These are phyloP conservation scores for Saccharomycopsis phalli DNA, from an alignment of 1,139 yeast genomes.

Conservation along the genomic window DNA sequence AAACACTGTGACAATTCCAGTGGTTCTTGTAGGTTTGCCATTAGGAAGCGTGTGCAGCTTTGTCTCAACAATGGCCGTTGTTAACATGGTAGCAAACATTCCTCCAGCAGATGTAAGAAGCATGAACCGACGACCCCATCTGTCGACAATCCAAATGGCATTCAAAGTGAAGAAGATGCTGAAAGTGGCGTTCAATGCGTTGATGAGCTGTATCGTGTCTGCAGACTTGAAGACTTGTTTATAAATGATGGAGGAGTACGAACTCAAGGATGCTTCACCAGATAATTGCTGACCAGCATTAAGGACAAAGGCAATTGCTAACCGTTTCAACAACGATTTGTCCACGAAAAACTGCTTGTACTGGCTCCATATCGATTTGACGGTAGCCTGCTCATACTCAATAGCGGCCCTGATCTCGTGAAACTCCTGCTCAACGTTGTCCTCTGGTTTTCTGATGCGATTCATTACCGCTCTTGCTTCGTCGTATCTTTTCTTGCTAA, in stretches of 20 bases:
- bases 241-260: constrained; percentile 21
- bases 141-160: constrained; percentile 40
- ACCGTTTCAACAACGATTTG: constrained; percentile 19
- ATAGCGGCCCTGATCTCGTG: constrained; percentile 21
- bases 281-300: constrained; percentile 21
- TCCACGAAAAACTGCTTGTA: constrained; percentile 20
- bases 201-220: constrained; percentile 20
- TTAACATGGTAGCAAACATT: constrained; percentile 57
- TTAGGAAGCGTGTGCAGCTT: constrained; percentile 15
- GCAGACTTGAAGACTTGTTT: constrained; percentile 17
- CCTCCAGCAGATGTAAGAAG: constrained; percentile 53
- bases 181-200: constrained; percentile 21
- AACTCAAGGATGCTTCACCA: constrained; percentile 21
- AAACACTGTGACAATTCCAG: constrained; percentile 20
- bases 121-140: constrained; percentile 68
- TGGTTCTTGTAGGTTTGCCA: constrained; percentile 20
- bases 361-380: constrained; percentile 15
- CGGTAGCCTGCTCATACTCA: constrained; percentile 21
- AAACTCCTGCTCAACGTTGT: constrained; percentile 9
- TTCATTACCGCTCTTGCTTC: constrained; percentile 30
- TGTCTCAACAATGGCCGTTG: constrained; percentile 46
- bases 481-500: constrained; percentile 40
- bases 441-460: constrained; percentile 7
- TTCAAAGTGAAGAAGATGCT: constrained; percentile 19
- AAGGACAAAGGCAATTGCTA: constrained; percentile 14